Evolutionary conservation across 1,284 basidiomycete species (phyloP).

Genomic region (Pseudozyma thailandica): DNA sequence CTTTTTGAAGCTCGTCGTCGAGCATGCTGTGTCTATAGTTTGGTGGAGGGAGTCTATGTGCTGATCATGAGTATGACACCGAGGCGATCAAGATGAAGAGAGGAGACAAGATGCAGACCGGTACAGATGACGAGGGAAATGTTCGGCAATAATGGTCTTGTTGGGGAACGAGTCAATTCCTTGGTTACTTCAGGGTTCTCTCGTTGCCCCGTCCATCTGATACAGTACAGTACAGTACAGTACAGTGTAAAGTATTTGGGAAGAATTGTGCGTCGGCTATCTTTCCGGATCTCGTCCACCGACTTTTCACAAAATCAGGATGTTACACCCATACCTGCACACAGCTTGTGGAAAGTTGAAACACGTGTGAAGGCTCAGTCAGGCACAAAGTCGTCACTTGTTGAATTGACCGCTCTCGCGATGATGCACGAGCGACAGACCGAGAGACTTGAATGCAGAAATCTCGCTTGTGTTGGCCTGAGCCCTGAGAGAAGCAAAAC

Average conservation of each 20-base stretch:
- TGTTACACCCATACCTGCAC: too few species aligned
- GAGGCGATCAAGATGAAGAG: neutral
- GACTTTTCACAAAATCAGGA: neutral
- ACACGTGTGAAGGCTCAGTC: slow-evolving; percentile 5
- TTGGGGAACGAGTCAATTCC: neutral
- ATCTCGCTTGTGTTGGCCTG: neutral
- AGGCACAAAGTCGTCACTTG: neutral
- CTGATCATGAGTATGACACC: neutral
- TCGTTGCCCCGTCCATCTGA: too few species aligned
- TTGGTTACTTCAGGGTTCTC: too few species aligned
- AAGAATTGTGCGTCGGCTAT: slow-evolving; percentile 3
- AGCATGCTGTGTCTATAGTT: slow-evolving; percentile 42
- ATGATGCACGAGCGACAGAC: too few species aligned
- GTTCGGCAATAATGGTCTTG: too few species aligned
- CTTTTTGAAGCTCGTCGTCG: slow-evolving; percentile 51
- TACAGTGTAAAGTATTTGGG: too few species aligned
- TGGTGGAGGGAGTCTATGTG: neutral
- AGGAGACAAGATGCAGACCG: too few species aligned
- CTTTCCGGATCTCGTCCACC: slow-evolving; percentile 3
- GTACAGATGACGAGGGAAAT: too few species aligned
- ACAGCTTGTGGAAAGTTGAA: too few species aligned
- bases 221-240: too few species aligned
- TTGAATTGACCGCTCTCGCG: neutral
- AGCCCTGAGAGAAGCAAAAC: neutral
- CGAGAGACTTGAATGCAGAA: too few species aligned